Percentiles rank a stretch among this genome's conserved stretches.
These are phyloP conservation scores for Sinapis alba DNA, from an alignment of 441 rosid genomes.

Conservation along the genomic window DNA sequence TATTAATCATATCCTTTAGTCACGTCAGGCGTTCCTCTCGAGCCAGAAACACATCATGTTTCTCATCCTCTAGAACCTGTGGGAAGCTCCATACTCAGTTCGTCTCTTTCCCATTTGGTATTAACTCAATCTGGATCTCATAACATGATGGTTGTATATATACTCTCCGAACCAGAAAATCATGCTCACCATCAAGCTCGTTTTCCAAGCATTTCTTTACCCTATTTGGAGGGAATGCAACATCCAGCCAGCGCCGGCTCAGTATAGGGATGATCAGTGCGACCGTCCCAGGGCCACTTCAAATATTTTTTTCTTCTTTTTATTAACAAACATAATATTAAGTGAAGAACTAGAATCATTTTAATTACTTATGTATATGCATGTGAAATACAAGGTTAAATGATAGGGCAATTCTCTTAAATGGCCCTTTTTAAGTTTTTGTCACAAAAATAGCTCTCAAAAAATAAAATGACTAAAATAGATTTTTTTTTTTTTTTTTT, in stretches of 20 bases:
- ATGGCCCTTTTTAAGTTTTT: too few relatives aligned
- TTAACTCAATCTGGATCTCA: neutral
- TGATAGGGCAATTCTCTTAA: too few relatives aligned
- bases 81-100: neutral
- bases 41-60: neutral
- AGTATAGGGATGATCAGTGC: too few relatives aligned
- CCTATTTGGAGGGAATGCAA: neutral
- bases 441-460: too few relatives aligned
- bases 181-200: neutral
- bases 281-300: too few relatives aligned
- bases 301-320: too few relatives aligned
- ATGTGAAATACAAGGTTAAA: too few relatives aligned
- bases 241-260: neutral
- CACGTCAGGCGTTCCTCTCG: neutral
- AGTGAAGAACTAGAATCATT: too few relatives aligned
- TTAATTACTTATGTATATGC: too few relatives aligned
- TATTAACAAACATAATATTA: too few relatives aligned
- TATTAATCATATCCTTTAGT: neutral
- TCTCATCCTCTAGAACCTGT: neutral
- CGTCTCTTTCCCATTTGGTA: neutral
- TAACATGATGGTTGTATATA: neutral
- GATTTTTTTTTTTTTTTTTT: too few relatives aligned
- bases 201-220: neutral
- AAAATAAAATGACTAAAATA: too few relatives aligned
- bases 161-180: neutral